Evolutionary conservation across 2,329 filamentous ascomycete species (phyloP).

Genomic region (Diatrype stigma): DNA sequence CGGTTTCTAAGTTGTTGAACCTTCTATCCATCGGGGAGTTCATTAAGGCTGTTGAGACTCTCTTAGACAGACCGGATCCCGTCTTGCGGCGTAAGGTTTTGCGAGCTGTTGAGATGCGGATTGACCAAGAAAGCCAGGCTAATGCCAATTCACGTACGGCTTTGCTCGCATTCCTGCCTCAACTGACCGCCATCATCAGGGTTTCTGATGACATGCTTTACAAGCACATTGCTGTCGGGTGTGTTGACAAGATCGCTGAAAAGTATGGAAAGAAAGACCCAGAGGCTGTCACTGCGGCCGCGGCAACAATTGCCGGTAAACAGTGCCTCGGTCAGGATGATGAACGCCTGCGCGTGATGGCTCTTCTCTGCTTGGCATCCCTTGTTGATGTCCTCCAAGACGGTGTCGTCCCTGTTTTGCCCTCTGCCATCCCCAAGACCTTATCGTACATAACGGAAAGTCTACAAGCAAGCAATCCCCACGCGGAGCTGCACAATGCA

Average conservation of each 20-base stretch:
- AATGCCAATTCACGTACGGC: constrained; percentile 65
- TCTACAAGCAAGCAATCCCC: constrained; percentile 46
- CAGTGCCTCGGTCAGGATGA: constrained; percentile 74
- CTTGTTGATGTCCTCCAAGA: constrained; percentile 85
- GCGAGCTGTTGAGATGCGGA: constrained; percentile 73
- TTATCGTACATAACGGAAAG: constrained; percentile 67
- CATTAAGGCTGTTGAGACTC: constrained; percentile 77
- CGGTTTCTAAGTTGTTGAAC: constrained; percentile 75
- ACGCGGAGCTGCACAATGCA: constrained; percentile 72
- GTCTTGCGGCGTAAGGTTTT: constrained; percentile 76
- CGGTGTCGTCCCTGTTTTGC: constrained; percentile 78
- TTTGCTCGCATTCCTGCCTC: constrained; percentile 74
- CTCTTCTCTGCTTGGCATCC: constrained; percentile 83
- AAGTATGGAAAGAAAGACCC: constrained; percentile 93
- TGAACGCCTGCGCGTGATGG: constrained; percentile 70
- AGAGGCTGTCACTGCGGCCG: constrained; percentile 69
- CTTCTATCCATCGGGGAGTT: constrained; percentile 85
- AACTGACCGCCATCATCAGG: constrained; percentile 71
- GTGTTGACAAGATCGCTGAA: constrained; percentile 88
- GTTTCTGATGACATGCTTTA: constrained; percentile 68
- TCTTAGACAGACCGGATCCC: constrained; percentile 72
- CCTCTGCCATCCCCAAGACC: constrained; percentile 67
- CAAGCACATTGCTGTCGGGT: constrained; percentile 81
- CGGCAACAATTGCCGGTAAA: constrained; percentile 70
- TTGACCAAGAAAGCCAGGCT: constrained; percentile 67